Conservation (phyloP, 805 yeast species). For the Lachancea meyersii region DNA sequence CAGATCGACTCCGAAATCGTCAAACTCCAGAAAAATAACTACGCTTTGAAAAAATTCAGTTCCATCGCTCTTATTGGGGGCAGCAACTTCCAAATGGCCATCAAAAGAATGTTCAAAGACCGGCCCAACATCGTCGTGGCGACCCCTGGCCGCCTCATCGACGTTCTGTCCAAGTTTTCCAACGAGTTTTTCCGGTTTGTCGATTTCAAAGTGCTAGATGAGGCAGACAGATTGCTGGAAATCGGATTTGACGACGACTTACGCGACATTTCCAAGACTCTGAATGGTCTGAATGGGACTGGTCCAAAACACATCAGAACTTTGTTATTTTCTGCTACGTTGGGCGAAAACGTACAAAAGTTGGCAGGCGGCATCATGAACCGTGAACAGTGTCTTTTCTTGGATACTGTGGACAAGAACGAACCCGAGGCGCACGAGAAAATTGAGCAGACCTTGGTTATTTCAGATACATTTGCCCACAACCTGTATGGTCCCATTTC, state of each 20-base stretch:
- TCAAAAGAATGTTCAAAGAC: conserved; percentile 28
- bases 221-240: conserved; percentile 83
- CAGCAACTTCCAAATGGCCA: conserved; percentile 38
- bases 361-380: conserved; percentile 61
- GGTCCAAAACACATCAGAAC: conserved; percentile 47
- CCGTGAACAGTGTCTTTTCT: conserved; percentile 44
- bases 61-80: conserved; percentile 68
- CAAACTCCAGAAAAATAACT: conserved; percentile 36
- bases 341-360: conserved; percentile 56
- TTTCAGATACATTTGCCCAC: conserved; percentile 50
- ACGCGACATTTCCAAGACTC: conserved; percentile 45
- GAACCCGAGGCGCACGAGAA: conserved; percentile 76
- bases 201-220: conserved; percentile 71
- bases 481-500: conserved; percentile 52
- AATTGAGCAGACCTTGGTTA: conserved; percentile 60
- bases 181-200: conserved; percentile 45
- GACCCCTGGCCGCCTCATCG: conserved; percentile 83
- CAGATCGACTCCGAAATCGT: conserved; percentile 67
- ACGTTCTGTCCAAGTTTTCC: conserved; percentile 45
- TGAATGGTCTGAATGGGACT: conserved; percentile 34
- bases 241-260: conserved; percentile 71
- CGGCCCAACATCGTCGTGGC: conserved; percentile 64
- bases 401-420: conserved; percentile 69
- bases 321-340: conserved; percentile 82
- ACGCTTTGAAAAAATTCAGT: conserved; percentile 28